These are phyloP conservation scores for Saraca asoca DNA, from an alignment of 331 rosid species.

Conservation along the genomic window DNA sequence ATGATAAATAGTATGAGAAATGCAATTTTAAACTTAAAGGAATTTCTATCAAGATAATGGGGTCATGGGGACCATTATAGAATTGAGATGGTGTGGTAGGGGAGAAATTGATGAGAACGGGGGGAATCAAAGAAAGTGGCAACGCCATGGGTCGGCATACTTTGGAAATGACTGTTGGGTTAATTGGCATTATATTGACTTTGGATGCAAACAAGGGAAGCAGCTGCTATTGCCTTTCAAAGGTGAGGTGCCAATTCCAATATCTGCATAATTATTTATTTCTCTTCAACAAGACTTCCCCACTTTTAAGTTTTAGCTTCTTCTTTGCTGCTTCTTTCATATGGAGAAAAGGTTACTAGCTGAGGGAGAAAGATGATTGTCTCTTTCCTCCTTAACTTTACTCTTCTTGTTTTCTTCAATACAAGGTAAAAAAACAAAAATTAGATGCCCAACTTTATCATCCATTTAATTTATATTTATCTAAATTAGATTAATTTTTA, in stretches of 20 bases:
- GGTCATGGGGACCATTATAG: slow-evolving; percentile 52
- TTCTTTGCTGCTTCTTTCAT: slow-evolving; percentile 35
- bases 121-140: slow-evolving; percentile 41
- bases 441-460: slow-evolving; percentile 6
- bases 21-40: too few species aligned
- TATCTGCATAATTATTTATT: slow-evolving; percentile 33
- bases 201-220: slow-evolving; percentile 54
- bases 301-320: slow-evolving; percentile 8
- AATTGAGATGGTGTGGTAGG: slow-evolving; percentile 21
- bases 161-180: slow-evolving; percentile 35
- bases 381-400: slow-evolving; percentile 41
- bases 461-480: too few species aligned
- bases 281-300: slow-evolving; percentile 30
- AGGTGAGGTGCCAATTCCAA: slow-evolving; percentile 47
- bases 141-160: slow-evolving; percentile 47
- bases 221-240: slow-evolving; percentile 53
- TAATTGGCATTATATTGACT: slow-evolving; percentile 58
- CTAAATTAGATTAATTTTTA: too few species aligned
- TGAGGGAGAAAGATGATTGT: slow-evolving; percentile 28
- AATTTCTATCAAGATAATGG: slow-evolving; percentile 39
- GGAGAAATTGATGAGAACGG: slow-evolving; percentile 38
- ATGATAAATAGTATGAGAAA: too few species aligned
- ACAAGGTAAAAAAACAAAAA: not conserved
- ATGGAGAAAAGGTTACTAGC: slow-evolving; percentile 6
- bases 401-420: slow-evolving; percentile 29